Evolutionary conservation across 352 stramenopile genomes (phyloP), one percentile per base, ranked within the genome.

Genomic region (Discostella stelligera): DNA sequence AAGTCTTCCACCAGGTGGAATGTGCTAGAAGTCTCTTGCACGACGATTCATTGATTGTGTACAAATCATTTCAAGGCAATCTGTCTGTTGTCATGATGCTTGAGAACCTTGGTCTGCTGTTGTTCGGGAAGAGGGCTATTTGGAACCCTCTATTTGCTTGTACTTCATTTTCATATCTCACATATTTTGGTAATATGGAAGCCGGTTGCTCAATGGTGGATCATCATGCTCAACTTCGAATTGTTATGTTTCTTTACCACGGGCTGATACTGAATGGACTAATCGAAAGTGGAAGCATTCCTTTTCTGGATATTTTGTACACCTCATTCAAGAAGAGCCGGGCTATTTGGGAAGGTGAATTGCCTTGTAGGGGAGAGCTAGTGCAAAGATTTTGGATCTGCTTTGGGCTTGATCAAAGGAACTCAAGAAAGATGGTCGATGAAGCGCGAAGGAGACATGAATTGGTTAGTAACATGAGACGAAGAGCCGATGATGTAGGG

Each of bases 141-240:
- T 87, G 76, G 76, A 87, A 87, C 71, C 77, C 80, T 52, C 56
- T 87, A n/a, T 87, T 63, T 65, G 61, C 66, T 56, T 64, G 71
- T 37, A 78, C 58, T 37, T 77, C 66, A 11, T 44, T 83, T 48
- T 78, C 55, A 1, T 78, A 73, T 32, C 3, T 82, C 0, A 49
- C 54, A 32, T 80, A 68, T 32, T 81, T 85, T 81, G 66, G 67
- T n/a, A 85, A 85, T 37, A n/a, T 87, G 16, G 72, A 87, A 74
- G 49, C 13, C 58, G 80, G 77, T 3, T 71, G 18, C 27, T 16
- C 32, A 16, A 61, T 83, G 10, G 70, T 87, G 32, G 80, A 87
- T 67, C 69, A 41, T 58, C 61, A 71, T 65, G 67, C 59, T 50
- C 80, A 85, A 55, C 63, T 87, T 20, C 39, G 80, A 25, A 80